Base-by-base conservation (phyloP, 164 flowering plant genomes). In the Euptelea pleiosperma region DNA sequence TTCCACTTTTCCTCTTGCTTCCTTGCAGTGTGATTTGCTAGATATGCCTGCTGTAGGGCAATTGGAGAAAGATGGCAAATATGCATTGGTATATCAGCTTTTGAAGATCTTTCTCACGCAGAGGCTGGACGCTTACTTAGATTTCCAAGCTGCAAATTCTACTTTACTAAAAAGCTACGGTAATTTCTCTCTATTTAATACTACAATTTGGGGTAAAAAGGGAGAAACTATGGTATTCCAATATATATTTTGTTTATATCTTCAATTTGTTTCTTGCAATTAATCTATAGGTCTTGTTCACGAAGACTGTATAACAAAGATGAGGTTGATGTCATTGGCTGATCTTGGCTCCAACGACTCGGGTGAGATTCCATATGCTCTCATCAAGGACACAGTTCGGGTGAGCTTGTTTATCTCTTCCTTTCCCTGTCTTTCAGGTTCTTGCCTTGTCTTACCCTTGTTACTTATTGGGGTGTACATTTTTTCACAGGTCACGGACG, bases 1-100 rank as follows among this genome's bases (percentile, higher is more conserved):
- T 18, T 34, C 25, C 33, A 34, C 14, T 18, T 16, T 14, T 8
- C 34, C 9, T 11, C 21, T 11, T 52, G 41, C 50, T 41, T 51
- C 15, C n/a, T 19, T 70, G 75, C 88, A 94, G 99, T 84, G 91
- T 70, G 96, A 91, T 78, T 73, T 91, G 77, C 76, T 94, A 53
- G 96, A 85, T 55, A 68, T 94, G 82, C 95, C 96, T 40, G 89
- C 96, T 62, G 79, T 94, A 11, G 79, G 67, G 33, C 99, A 94
- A 66, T 64, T 94, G 76, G 99, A 94, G 79, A 84, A 89, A 61
- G 97, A 90, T 76, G 76, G 77, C 10, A 82, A 81, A 59, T 71
- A 81, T 77, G 71, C 86, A 12, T 65, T 71, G 61, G 82, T 78
- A 3, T 85, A 83, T 77, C 88, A 85, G 78, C 97, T 93, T 37